Evolutionary conservation across 1,139 yeast genomes (phyloP).

Genomic region (Citeromyces hawaiiensis): DNA sequence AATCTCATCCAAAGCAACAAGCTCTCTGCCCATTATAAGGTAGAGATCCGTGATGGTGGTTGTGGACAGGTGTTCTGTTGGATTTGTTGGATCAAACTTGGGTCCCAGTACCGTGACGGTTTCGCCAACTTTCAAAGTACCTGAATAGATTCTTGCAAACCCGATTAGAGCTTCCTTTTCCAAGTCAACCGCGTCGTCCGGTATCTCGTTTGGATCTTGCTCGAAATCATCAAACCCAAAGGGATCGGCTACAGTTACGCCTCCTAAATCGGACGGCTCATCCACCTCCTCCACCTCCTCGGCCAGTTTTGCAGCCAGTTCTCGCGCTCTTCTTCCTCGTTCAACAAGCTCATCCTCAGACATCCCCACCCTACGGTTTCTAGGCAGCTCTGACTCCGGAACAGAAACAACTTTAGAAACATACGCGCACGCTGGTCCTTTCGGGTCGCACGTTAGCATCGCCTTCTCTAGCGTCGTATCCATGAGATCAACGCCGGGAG

Average conservation of each 20-base stretch:
- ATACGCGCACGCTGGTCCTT: conserved; percentile 62
- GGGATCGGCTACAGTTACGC: conserved; percentile 14
- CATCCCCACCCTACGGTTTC: conserved; percentile 25
- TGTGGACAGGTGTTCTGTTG: conserved; percentile 40
- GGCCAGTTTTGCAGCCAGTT: conserved; percentile 55
- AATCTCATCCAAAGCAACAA: conserved; percentile 62
- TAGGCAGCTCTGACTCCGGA: conserved; percentile 71
- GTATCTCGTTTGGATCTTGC: conserved; percentile 25
- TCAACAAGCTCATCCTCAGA: conserved; percentile 53
- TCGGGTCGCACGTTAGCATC: conserved; percentile 51
- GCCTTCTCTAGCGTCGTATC: conserved; percentile 36
- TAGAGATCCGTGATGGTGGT: conserved; percentile 55
- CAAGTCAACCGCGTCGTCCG: conserved; percentile 29
- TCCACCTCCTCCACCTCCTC: conserved; percentile 33
- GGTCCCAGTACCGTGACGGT: conserved; percentile 71
- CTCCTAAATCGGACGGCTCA: conserved; percentile 21
- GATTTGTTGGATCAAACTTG: conserved; percentile 62
- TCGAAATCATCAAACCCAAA: conserved; percentile 27
- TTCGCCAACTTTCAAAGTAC: conserved; percentile 66
- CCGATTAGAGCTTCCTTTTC: conserved; percentile 62
- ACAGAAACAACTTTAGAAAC: conserved; percentile 84
- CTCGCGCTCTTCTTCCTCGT: conserved; percentile 56
- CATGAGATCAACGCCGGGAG: conserved; percentile 37
- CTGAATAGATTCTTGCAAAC: conserved; percentile 81
- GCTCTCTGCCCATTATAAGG: conserved; percentile 86